Evolutionary conservation across 2,329 filamentous ascomycete genomes (phyloP).

Genomic region (Cylindrodendrum hubeiense): DNA sequence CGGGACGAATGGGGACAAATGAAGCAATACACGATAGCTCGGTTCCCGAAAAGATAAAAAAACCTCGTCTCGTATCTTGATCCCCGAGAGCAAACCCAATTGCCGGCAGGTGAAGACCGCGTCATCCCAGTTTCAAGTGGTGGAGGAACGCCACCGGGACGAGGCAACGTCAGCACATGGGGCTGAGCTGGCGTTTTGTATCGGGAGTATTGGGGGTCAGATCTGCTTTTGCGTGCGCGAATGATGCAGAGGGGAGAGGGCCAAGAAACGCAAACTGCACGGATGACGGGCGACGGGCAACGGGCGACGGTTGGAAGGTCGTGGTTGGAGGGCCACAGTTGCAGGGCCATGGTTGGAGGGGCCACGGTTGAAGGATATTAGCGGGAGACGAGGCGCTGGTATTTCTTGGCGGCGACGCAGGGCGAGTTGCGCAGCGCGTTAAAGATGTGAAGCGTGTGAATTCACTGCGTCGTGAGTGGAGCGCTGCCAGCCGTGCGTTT

Average conservation of each 20-base stretch:
- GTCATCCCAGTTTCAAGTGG: constrained; percentile 11
- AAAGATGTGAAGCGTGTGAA: neutral
- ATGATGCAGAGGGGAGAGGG: neutral
- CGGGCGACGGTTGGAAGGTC: too few relatives aligned
- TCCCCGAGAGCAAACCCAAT: constrained; percentile 9
- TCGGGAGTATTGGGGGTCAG: neutral
- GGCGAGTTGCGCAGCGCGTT: neutral
- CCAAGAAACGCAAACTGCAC: neutral
- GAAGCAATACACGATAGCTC: constrained; percentile 11
- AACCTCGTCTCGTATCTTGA: constrained; percentile 1
- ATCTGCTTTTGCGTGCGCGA: neutral
- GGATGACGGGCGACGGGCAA: too few relatives aligned
- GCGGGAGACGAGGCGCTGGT: neutral
- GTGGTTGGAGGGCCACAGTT: too few relatives aligned
- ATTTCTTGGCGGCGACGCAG: neutral
- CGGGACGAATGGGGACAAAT: neutral
- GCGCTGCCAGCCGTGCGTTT: neutral
- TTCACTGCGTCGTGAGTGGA: neutral
- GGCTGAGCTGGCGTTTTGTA: constrained; percentile 32
- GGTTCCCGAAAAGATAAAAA: neutral
- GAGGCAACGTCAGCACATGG: constrained; percentile 28
- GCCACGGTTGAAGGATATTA: neutral
- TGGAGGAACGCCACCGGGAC: constrained; percentile 8
- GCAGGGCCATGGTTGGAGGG: too few relatives aligned
- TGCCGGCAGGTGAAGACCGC: constrained; percentile 11